These are phyloP conservation scores for Boletus subcaerulescens DNA, from an alignment of 768 basidiomycete genomes.

Conservation along the genomic window DNA sequence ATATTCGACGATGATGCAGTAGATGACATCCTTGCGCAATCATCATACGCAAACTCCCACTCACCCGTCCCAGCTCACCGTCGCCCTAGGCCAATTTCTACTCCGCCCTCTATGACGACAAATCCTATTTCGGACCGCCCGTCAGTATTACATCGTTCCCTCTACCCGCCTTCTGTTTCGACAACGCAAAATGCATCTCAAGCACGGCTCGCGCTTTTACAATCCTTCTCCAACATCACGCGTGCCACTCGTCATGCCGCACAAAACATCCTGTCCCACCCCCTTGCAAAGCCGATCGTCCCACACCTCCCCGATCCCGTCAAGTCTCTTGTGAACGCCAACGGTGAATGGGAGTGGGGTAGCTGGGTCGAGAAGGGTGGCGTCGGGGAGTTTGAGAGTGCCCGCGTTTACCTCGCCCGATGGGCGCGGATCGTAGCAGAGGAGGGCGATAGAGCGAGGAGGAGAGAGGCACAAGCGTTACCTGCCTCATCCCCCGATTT, in stretches of 20 bases:
- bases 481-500: slow-evolving; percentile 48
- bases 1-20: slow-evolving; percentile 85
- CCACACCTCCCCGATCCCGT: slow-evolving; percentile 97
- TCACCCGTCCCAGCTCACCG: slow-evolving; percentile 85
- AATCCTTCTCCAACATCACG: slow-evolving; percentile 93
- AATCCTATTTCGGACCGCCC: slow-evolving; percentile 65
- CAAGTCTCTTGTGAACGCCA: slow-evolving; percentile 81
- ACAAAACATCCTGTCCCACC: slow-evolving; percentile 92
- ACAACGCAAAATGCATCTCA: slow-evolving; percentile 58
- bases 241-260: slow-evolving; percentile 90
- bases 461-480: slow-evolving; percentile 71
- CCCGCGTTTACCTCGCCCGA: slow-evolving; percentile 90
- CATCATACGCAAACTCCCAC: slow-evolving; percentile 70
- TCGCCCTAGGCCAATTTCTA: slow-evolving; percentile 63
- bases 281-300: slow-evolving; percentile 91
- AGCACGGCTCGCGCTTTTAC: slow-evolving; percentile 79
- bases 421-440: slow-evolving; percentile 99
- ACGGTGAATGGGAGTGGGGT: slow-evolving; percentile 90
- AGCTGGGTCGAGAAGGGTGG: slow-evolving; percentile 92
- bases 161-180: slow-evolving; percentile 52
- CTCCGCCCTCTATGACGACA: slow-evolving; percentile 30
- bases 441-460: slow-evolving; percentile 88
- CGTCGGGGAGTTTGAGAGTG: slow-evolving; percentile 95
- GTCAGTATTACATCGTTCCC: slow-evolving; percentile 78
- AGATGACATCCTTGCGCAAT: slow-evolving; percentile 80